Conservation (phyloP, 805 yeast genomes). For the Suhomyces pyralidae region DNA sequence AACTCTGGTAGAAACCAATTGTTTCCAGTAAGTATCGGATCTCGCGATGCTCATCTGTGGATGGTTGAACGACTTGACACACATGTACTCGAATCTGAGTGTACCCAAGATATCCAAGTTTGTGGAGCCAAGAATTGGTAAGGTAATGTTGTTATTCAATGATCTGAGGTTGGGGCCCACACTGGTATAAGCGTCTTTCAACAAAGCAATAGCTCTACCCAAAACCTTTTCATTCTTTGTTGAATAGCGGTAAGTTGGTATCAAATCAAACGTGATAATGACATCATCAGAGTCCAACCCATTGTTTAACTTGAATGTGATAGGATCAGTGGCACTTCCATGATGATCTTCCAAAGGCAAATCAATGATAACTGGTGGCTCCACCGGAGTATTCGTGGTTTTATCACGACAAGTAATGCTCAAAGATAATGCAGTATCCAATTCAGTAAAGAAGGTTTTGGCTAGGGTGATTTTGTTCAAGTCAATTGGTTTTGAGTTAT, state of each 20-base stretch:
- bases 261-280: conserved; percentile 73
- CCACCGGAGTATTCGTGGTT: conserved; percentile 29
- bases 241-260: conserved; percentile 75
- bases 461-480: conserved; percentile 73
- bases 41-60: conserved; percentile 61
- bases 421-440: conserved; percentile 83
- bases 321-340: conserved; percentile 67
- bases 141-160: conserved; percentile 58
- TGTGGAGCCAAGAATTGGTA: conserved; percentile 73
- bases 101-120: conserved; percentile 75
- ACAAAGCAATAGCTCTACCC: conserved; percentile 81
- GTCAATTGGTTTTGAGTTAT: conserved; percentile 54
- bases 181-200: conserved; percentile 57
- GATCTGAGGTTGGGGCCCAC: conserved; percentile 70
- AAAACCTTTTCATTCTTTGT: conserved; percentile 42
- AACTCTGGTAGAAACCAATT: conserved; percentile 80
- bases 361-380: conserved; percentile 64
- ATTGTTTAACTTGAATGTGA: conserved; percentile 61
- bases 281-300: conserved; percentile 49
- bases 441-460: conserved; percentile 73
- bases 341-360: conserved; percentile 79
- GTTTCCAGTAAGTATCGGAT: conserved; percentile 87
- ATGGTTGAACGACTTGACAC: conserved; percentile 71
- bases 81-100: conserved; percentile 69
- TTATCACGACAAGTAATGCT: conserved; percentile 47